Evolutionary conservation across 1,284 basidiomycete genomes (phyloP).

Genomic region (Xanthoconium separans): DNA sequence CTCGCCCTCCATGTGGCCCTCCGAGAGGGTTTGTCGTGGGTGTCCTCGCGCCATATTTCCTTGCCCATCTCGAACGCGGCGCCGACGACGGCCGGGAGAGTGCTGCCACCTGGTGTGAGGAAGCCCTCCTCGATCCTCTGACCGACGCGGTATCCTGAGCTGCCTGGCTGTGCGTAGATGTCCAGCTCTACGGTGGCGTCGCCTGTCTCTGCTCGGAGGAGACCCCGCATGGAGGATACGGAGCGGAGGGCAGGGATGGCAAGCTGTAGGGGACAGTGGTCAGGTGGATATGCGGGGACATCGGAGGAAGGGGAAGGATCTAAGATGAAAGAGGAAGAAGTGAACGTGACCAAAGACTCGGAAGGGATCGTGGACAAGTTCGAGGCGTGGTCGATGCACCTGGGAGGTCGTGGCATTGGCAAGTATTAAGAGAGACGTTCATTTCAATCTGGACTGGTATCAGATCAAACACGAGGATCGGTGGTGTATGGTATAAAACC

Average conservation of each 20-base stretch:
- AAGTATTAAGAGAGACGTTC: too few species aligned
- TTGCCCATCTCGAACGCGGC: slow-evolving; percentile 15
- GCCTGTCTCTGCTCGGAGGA: slow-evolving; percentile 44
- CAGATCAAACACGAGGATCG: too few species aligned
- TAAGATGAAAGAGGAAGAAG: slow-evolving; percentile 29
- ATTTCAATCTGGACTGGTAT: too few species aligned
- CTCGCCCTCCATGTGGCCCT: slow-evolving; percentile 19
- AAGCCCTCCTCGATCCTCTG: slow-evolving; percentile 35
- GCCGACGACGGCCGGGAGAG: slow-evolving; percentile 8
- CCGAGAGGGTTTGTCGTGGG: slow-evolving; percentile 2
- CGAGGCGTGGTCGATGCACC: slow-evolving; percentile 13
- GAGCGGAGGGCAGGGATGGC: slow-evolving; percentile 37
- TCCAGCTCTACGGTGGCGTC: slow-evolving; percentile 45
- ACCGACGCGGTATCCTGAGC: slow-evolving; percentile 40
- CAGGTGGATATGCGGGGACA: slow-evolving; percentile 14
- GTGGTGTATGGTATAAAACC: slow-evolving; percentile 4
- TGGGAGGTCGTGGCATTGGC: slow-evolving; percentile 19
- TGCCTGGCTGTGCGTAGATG: slow-evolving; percentile 29
- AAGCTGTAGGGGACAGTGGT: slow-evolving; percentile 10
- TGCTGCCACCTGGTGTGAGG: slow-evolving; percentile 31
- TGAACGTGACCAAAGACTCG: slow-evolving; percentile 26
- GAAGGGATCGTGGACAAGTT: slow-evolving; percentile 30
- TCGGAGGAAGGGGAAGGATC: slow-evolving; percentile 22
- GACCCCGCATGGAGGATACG: slow-evolving; percentile 41
- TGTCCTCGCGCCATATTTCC: slow-evolving; percentile 25